Evolutionary conservation across 208 protist genomes (phyloP), one percentile per base, ranked within the genome.

Genomic region (Acanthamoeba castellanii): DNA sequence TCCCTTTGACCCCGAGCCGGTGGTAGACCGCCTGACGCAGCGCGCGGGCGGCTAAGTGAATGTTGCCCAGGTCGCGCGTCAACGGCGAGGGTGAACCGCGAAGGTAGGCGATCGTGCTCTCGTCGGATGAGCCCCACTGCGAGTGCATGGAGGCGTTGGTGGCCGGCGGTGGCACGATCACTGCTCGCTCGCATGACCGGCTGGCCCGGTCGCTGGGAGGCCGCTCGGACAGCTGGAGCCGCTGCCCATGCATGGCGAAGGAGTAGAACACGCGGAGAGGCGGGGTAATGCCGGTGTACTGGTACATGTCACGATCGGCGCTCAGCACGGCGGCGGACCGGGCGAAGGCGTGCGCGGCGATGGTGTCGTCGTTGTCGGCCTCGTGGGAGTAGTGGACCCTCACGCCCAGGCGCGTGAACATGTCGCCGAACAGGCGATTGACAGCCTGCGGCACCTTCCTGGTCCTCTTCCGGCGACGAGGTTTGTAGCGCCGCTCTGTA

Each of bases 231-330:
- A 85, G 25, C 37, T 55, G 27, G 9, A 85, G 47, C 78, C 27
- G 22, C 32, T 37, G 66, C 18, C 66, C 66, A 85, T 5, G 27
- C 78, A 37, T 5, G n/a, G 25, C 20, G 78, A 59, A 85, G 30
- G 78, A 85, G 9, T 85, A 1, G 27, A 55, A 85, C 78, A 85
- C 78, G 42, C 78, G 78, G 27, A 85, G 42, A 57, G 78, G 78
- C 47, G 37, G 30, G 16, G 78, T n/a, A 7, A 85, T 55, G 78
- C 78, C 78, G 78, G 78, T 85, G 42, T 85, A 85, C 37, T 47
- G 34, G 78, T 85, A 85, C 78, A 85, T 85, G 78, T 85, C 78
- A 3, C 78, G 78, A 85, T 85, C 78, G 32, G 78, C 78, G 78
- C 78, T 85, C 37, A 85, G 78, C 27, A 85, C 47, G 22, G 78